phyloP scores from a whole-genome alignment of 495 filamentous ascomycete genomes.

The Xylaria palmicola region DNA sequence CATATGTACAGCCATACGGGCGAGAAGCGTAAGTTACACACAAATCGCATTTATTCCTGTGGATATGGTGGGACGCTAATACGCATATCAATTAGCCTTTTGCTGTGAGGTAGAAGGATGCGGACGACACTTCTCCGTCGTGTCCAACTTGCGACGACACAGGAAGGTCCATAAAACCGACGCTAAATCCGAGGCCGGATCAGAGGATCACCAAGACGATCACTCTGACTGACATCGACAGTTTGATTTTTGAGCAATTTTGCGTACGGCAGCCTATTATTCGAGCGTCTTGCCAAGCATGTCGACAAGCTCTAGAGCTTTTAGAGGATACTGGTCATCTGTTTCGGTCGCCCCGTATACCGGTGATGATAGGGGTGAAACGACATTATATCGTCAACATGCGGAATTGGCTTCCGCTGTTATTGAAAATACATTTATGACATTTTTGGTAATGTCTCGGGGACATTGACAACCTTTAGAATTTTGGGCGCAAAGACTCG shows the following conservation, averaged over 20 bases:
- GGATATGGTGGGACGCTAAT: not conserved
- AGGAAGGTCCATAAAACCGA: constrained; percentile 96
- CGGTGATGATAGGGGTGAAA: constrained; percentile 10
- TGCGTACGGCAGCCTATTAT: constrained; percentile 23
- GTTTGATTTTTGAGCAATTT: constrained; percentile 20
- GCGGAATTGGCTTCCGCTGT: constrained; percentile 24
- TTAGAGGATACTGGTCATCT: constrained; percentile 2
- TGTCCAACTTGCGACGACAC: constrained; percentile 92
- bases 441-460: constrained; percentile 27
- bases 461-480: constrained; percentile 31
- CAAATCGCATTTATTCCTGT: not conserved
- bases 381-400: not conserved
- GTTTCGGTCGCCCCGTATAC: constrained; percentile 1
- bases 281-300: constrained; percentile 20
- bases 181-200: constrained; percentile 51
- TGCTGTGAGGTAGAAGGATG: constrained; percentile 93
- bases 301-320: constrained; percentile 23
- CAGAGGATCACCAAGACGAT: constrained; percentile 51
- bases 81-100: constrained; percentile 61
- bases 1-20: constrained; percentile 99
- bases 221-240: constrained; percentile 41
- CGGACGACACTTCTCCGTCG: constrained; percentile 94
- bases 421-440: constrained; percentile 27
- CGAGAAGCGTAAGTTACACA: constrained; percentile 83
- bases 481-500: constrained; percentile 29